A percentile compares a stretch with the other conserved stretches of the same genome.
These are phyloP conservation scores for Oryza rufipogon DNA, from an alignment of 176 grass and related monocot genomes.

Conservation along the genomic window DNA sequence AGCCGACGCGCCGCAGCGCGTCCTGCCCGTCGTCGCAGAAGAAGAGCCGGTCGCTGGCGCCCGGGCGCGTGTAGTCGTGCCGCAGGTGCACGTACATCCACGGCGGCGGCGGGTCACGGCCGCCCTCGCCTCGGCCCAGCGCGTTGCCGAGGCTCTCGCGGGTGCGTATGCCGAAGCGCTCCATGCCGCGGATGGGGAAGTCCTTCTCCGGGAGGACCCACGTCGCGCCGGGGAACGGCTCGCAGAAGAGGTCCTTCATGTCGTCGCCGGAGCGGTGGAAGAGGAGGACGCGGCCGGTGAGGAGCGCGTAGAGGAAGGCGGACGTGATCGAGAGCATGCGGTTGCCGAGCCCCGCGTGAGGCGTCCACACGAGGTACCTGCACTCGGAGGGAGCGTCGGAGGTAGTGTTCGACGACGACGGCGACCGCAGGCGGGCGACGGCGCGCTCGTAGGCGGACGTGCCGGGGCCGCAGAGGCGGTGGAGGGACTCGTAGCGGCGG, in stretches of 20 bases:
- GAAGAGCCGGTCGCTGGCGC: conserved; percentile 27
- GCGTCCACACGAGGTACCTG: conserved; percentile 64
- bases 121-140: conserved; percentile 28
- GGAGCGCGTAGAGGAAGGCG: conserved; percentile 69
- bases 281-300: conserved; percentile 57
- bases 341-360: conserved; percentile 58
- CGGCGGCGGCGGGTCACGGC: not conserved
- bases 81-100: conserved; percentile 60
- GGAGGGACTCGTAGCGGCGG: conserved; percentile 61
- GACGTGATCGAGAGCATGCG: conserved; percentile 51
- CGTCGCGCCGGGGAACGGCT: conserved; percentile 59
- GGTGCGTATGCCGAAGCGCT: not conserved
- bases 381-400: conserved; percentile 11
- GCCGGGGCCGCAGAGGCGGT: conserved; percentile 53
- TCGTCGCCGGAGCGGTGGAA: conserved; percentile 25
- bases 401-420: not conserved
- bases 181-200: conserved; percentile 48
- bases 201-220: conserved; percentile 52
- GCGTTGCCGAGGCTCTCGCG: conserved; percentile 45
- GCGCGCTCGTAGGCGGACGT: conserved; percentile 48
- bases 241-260: conserved; percentile 53
- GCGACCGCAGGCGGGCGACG: conserved; percentile 35
- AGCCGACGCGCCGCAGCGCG: conserved; percentile 39
- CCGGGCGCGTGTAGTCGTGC: conserved; percentile 25
- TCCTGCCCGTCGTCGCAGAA: conserved; percentile 67